phyloP scores from a whole-genome alignment of 2,329 filamentous ascomycete genomes.

The Aspergillus uvarum region DNA sequence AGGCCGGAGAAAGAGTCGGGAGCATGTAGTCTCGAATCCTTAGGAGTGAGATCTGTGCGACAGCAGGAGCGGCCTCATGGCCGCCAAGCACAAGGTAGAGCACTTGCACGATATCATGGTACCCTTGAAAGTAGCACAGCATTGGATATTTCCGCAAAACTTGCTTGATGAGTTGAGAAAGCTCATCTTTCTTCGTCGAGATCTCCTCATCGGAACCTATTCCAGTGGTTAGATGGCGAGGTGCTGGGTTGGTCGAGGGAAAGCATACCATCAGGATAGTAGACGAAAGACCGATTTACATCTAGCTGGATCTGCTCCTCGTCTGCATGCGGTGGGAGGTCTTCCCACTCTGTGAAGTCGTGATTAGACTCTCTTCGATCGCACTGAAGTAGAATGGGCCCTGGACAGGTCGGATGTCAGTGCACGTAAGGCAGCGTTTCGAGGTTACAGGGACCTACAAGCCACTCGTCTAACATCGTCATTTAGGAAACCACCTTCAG shows the following conservation, averaged over 20 bases:
- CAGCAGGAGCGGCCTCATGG: conserved; percentile 58
- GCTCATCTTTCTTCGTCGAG: conserved; percentile 67
- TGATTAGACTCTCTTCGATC: conserved; percentile 19
- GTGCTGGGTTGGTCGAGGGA: neutral
- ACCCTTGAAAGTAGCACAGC: conserved; percentile 96
- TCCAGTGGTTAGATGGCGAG: neutral
- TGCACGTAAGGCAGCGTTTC: conserved; percentile 4
- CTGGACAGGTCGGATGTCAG: conserved; percentile 31
- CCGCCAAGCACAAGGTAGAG: conserved; percentile 79
- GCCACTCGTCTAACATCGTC: conserved; percentile 69
- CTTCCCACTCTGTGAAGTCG: conserved; percentile 51
- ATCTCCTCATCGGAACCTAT: conserved; percentile 70
- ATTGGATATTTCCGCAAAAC: conserved; percentile 78
- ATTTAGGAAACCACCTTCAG: conserved; percentile 65
- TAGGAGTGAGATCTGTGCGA: conserved; percentile 80
- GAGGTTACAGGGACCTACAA: conserved; percentile 60
- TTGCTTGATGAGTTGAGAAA: conserved; percentile 76
- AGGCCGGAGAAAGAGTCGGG: conserved; percentile 75
- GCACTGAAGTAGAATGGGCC: conserved; percentile 52
- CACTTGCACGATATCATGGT: conserved; percentile 97
- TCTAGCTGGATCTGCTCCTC: conserved; percentile 91
- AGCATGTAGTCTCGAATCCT: conserved; percentile 98
- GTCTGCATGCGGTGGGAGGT: conserved; percentile 74
- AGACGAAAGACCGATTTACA: conserved; percentile 94
- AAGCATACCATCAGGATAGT: conserved; percentile 77